These are phyloP conservation scores for Moesziomyces aphidis DNA, from an alignment of 1,284 basidiomycete genomes.

Conservation along the genomic window DNA sequence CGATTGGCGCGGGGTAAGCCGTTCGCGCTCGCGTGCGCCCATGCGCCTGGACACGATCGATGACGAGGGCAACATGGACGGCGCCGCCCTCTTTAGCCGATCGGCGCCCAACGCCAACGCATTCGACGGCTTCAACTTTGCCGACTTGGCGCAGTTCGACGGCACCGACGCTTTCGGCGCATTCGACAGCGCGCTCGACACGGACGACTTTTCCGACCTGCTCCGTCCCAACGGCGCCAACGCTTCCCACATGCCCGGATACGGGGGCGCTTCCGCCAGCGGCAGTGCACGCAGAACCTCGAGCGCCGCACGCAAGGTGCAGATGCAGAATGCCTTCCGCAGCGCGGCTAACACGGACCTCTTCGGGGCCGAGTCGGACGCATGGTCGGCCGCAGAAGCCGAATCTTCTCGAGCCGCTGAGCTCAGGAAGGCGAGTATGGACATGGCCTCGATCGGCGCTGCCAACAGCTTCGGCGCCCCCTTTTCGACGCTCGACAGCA, in stretches of 20 bases:
- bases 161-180: slow-evolving; percentile 36
- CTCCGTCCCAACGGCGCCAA: slow-evolving; percentile 16
- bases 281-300: slow-evolving; percentile 25
- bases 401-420: slow-evolving; percentile 20
- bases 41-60: slow-evolving; percentile 48
- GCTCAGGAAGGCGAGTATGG: slow-evolving; percentile 45
- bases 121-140: slow-evolving; percentile 40
- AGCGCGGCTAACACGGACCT: slow-evolving; percentile 58
- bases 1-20: slow-evolving; percentile 93
- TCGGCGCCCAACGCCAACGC: slow-evolving; percentile 45
- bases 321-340: slow-evolving; percentile 59
- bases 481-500: slow-evolving; percentile 61
- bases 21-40: slow-evolving; percentile 89
- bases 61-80: slow-evolving; percentile 41
- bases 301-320: slow-evolving; percentile 41
- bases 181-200: slow-evolving; percentile 44
- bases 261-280: background rate
- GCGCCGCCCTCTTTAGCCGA: slow-evolving; percentile 42
- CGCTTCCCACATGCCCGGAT: slow-evolving; percentile 13
- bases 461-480: slow-evolving; percentile 55
- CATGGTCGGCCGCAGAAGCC: slow-evolving; percentile 30
- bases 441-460: slow-evolving; percentile 61
- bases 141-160: slow-evolving; percentile 46
- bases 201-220: slow-evolving; percentile 36
- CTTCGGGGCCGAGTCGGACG: slow-evolving; percentile 52